Percentiles rank a stretch among this genome's conserved stretches.
phyloP scores from a whole-genome alignment of 176 grass and related monocot genomes.

The Oryza glaberrima region DNA sequence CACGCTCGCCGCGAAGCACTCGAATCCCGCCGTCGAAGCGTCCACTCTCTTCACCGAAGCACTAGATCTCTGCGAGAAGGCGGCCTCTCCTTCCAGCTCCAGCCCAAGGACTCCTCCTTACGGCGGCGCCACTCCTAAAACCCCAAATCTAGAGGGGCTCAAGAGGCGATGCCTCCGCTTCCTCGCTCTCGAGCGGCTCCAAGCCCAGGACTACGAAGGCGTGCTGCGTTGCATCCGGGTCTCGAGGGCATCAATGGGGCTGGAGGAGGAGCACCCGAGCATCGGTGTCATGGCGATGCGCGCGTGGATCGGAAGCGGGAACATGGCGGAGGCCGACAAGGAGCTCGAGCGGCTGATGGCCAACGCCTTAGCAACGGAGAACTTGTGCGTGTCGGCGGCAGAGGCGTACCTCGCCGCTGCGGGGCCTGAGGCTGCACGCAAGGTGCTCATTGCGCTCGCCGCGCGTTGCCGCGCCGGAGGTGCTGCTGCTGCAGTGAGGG shows the following conservation, averaged over 20 bases:
- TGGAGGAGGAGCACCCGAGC: constrained; percentile 71
- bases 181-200: constrained; percentile 70
- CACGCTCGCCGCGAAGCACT: constrained; percentile 51
- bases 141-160: constrained; percentile 52
- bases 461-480: constrained; percentile 59
- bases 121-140: constrained; percentile 36
- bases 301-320: constrained; percentile 62
- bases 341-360: constrained; percentile 74
- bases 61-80: constrained; percentile 88
- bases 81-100: constrained; percentile 39
- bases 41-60: constrained; percentile 84
- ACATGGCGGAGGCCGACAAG: constrained; percentile 69
- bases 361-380: constrained; percentile 61
- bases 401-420: constrained; percentile 70
- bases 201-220: constrained; percentile 78
- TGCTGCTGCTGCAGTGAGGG: constrained; percentile 62
- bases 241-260: constrained; percentile 46
- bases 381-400: constrained; percentile 62
- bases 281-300: constrained; percentile 64
- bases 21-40: constrained; percentile 51
- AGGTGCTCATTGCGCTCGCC: constrained; percentile 60
- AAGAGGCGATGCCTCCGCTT: constrained; percentile 75
- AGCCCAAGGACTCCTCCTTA: constrained; percentile 12
- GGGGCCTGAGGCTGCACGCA: constrained; percentile 58
- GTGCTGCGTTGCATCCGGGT: constrained; percentile 62